Conservation (phyloP, 2,329 filamentous ascomycete genomes). For the Chalaropsis ovoidea region DNA sequence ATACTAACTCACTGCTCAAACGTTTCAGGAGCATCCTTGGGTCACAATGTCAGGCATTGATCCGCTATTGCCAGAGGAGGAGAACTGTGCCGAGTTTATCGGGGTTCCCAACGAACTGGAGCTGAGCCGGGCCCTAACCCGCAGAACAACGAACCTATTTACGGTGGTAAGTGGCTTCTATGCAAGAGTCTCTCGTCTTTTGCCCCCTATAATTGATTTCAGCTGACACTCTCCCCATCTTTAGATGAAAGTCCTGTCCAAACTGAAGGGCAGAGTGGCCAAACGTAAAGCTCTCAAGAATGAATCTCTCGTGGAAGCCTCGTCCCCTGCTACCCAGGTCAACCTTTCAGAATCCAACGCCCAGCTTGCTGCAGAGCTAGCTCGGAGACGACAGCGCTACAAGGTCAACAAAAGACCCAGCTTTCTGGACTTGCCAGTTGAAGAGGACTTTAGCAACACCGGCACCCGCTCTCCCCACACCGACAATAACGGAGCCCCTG, state of each 20-base stretch:
- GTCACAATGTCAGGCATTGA: constrained; percentile 74
- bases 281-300: constrained; percentile 24
- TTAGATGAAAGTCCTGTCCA: constrained; percentile 80
- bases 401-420: constrained; percentile 17
- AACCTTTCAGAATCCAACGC: constrained; percentile 22
- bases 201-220: neutral
- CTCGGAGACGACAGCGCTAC: constrained; percentile 18
- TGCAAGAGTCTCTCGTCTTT: neutral
- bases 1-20: neutral
- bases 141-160: constrained; percentile 75
- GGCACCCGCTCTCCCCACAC: neutral
- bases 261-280: constrained; percentile 67
- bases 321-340: constrained; percentile 20
- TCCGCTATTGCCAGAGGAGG: constrained; percentile 65
- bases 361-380: constrained; percentile 17
- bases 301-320: neutral
- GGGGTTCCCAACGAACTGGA: constrained; percentile 83
- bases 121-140: constrained; percentile 80
- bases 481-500: constrained; percentile 30
- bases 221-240: neutral
- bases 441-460: constrained; percentile 31
- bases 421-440: constrained; percentile 29
- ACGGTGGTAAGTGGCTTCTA: constrained; percentile 53
- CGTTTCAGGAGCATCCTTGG: constrained; percentile 72
- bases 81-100: constrained; percentile 74